Percentiles rank a stretch among this genome's conserved stretches.
phyloP scores from a whole-genome alignment of 2,329 filamentous ascomycete species.

The Aureobasidium sp. region DNA sequence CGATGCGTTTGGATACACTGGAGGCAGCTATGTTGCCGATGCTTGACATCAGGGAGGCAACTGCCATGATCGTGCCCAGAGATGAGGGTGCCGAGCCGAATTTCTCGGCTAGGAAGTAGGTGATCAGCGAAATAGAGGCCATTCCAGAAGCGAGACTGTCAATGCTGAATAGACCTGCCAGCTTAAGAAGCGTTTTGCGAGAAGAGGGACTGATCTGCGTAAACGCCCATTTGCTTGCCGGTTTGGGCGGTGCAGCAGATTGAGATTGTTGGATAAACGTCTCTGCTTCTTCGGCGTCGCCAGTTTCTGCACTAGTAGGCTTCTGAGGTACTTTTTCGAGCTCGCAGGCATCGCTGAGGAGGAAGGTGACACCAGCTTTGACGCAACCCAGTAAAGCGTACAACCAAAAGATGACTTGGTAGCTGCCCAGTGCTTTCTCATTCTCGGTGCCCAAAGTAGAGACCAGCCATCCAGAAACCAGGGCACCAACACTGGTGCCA shows the following conservation, averaged over 20 bases:
- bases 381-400: conserved; percentile 33
- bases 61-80: conserved; percentile 46
- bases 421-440: conserved; percentile 31
- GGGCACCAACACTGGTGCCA: conserved; percentile 21
- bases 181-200: conserved; percentile 45
- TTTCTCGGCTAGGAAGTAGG: conserved; percentile 48
- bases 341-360: conserved; percentile 32
- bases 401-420: conserved; percentile 33
- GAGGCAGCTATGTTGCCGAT: conserved; percentile 42
- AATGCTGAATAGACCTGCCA: conserved; percentile 59
- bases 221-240: conserved; percentile 25
- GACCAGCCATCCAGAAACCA: conserved; percentile 30
- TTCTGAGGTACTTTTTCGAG: conserved; percentile 19
- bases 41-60: conserved; percentile 34
- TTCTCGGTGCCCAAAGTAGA: conserved; percentile 24
- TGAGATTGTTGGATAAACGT: conserved; percentile 1
- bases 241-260: background rate
- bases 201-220: conserved; percentile 51
- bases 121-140: conserved; percentile 44
- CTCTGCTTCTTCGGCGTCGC: conserved; percentile 15
- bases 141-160: conserved; percentile 61
- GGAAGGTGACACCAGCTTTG: conserved; percentile 30
- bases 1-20: conserved; percentile 57
- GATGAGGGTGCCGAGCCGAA: conserved; percentile 45
- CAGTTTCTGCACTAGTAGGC: conserved; percentile 19